A percentile compares a stretch with the other conserved stretches of the same genome.
These are phyloP conservation scores for Fusarium veterinarium DNA, from an alignment of 2,329 filamentous ascomycete species.

Conservation along the genomic window DNA sequence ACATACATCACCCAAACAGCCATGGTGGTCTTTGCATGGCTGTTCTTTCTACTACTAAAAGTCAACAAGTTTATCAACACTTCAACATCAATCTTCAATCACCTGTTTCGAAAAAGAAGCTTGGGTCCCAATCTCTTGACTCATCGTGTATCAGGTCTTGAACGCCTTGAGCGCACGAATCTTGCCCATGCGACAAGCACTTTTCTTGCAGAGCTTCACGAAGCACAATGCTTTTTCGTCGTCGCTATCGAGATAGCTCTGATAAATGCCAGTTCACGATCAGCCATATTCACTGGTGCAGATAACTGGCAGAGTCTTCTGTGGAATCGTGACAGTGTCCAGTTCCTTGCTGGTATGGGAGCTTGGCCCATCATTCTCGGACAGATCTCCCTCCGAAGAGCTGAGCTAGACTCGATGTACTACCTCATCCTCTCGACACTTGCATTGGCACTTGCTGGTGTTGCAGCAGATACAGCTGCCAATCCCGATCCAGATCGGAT, in stretches of 20 bases:
- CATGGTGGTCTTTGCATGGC: conserved; percentile 13
- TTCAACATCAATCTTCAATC: neutral
- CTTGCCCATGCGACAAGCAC: conserved; percentile 11
- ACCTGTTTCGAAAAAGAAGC: neutral
- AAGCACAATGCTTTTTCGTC: conserved; percentile 27
- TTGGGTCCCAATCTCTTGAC: accelerated
- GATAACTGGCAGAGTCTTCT: conserved; percentile 7
- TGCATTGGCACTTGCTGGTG: neutral
- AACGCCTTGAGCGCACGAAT: neutral
- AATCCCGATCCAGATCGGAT: neutral
- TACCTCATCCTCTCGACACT: neutral
- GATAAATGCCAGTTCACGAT: neutral
- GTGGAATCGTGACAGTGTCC: neutral
- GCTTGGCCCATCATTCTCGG: conserved; percentile 11
- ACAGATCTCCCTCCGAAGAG: neutral
- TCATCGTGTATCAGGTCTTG: neutral
- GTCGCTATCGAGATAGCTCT: conserved; percentile 6
- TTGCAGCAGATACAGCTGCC: neutral
- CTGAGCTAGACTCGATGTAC: conserved; percentile 2
- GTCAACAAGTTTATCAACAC: neutral
- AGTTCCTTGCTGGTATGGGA: conserved; percentile 2
- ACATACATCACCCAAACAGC: conserved; percentile 18
- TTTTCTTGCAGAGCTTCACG: conserved; percentile 23
- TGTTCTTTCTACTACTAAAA: neutral
- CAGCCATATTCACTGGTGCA: neutral